Conservation (phyloP, 768 basidiomycete genomes). For the Auricularia heimuer region DNA sequence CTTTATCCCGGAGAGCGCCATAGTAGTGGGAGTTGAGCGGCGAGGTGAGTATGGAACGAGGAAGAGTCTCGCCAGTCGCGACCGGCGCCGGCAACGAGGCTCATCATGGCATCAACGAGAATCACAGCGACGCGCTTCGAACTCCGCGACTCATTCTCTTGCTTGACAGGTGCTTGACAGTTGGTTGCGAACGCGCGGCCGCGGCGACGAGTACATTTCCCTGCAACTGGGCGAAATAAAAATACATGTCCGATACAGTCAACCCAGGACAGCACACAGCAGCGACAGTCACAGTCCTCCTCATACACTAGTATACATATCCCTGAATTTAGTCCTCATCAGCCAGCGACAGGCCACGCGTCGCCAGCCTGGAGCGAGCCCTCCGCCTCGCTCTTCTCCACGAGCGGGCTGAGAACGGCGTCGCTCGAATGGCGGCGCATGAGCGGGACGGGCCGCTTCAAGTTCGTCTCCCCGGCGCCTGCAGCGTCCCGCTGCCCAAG, state of each 20-base stretch:
- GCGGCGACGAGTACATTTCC: conserved; percentile 17
- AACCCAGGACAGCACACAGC: too few relatives aligned
- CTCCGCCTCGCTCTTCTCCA: not conserved
- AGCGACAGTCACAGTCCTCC: too few relatives aligned
- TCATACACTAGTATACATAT: too few relatives aligned
- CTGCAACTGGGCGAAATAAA: not conserved
- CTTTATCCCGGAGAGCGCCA: conserved; percentile 10
- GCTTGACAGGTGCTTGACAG: too few relatives aligned
- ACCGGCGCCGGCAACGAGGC: not conserved
- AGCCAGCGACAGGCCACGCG: not conserved
- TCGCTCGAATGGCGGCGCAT: not conserved
- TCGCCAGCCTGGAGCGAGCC: not conserved
- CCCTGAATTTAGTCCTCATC: too few relatives aligned
- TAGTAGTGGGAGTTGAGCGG: not conserved
- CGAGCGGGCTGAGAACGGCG: not conserved
- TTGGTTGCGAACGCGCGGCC: too few relatives aligned
- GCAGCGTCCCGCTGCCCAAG: not conserved
- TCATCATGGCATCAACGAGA: not conserved
- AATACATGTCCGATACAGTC: too few relatives aligned
- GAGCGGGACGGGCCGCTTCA: not conserved
- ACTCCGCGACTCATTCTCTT: not conserved
- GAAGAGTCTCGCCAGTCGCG: not conserved
- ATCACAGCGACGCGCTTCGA: not conserved
- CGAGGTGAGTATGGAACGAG: not conserved
- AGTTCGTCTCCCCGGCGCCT: not conserved